Conservation (phyloP, 768 basidiomycete genomes). For the Trametes gibbosa region DNA sequence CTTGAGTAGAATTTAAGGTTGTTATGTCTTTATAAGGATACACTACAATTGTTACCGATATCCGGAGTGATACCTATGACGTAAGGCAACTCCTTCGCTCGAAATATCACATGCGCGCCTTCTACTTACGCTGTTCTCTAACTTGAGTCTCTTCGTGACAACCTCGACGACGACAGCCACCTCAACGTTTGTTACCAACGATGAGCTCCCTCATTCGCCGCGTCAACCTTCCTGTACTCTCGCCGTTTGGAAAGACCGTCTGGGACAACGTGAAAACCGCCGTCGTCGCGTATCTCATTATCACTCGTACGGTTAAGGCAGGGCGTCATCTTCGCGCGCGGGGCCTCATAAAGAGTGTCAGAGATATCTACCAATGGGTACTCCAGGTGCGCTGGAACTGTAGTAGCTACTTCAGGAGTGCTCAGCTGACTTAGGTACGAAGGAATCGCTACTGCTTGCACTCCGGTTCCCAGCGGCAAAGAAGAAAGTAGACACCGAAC, state of each 20-base stretch:
- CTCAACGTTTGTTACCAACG: background rate
- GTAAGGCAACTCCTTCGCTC: too few species aligned
- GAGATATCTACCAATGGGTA: conserved; percentile 53
- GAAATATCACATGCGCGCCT: too few species aligned
- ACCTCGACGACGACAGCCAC: background rate
- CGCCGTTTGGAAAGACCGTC: conserved; percentile 7
- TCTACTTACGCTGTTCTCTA: too few species aligned
- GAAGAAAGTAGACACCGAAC: conserved; percentile 58
- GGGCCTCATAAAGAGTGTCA: conserved; percentile 47
- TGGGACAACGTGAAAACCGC: conserved; percentile 51
- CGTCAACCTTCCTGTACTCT: conserved; percentile 4
- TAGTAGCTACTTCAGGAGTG: background rate
- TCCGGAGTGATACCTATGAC: too few species aligned
- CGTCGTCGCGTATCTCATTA: conserved; percentile 58
- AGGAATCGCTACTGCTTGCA: conserved; percentile 56
- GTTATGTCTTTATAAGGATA: background rate
- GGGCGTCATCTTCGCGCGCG: conserved; percentile 65
- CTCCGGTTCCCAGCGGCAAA: conserved; percentile 61
- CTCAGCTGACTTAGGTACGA: background rate
- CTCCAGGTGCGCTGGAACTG: conserved; percentile 42
- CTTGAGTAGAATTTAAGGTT: background rate
- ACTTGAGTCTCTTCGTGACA: too few species aligned
- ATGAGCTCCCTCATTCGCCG: conserved; percentile 7
- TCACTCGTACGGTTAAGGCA: conserved; percentile 48
- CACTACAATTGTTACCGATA: too few species aligned